A percentile compares a stretch with the other conserved stretches of the same genome.
Evolutionary conservation across 2,329 filamentous ascomycete genomes (phyloP).

Genomic region (Pseudogymnoascus sp.): DNA sequence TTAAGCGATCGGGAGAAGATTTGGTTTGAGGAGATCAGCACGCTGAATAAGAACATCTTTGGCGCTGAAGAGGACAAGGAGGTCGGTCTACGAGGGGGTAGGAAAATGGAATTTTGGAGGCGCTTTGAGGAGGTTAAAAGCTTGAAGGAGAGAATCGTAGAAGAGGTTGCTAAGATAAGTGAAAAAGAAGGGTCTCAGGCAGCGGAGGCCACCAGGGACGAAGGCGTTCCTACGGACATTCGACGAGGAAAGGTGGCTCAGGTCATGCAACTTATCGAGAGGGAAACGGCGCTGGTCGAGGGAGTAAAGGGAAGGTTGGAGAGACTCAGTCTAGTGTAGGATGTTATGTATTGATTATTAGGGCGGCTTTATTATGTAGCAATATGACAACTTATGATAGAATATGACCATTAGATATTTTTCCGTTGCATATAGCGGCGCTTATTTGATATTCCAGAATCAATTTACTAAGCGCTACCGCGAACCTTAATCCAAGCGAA

Average conservation of each 20-base stretch:
- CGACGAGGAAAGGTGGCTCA: constrained; percentile 54
- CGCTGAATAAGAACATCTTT: constrained; percentile 31
- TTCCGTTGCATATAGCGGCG: not conserved
- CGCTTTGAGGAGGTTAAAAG: constrained; percentile 49
- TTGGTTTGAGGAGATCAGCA: constrained; percentile 48
- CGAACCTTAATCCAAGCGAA: constrained; percentile 8
- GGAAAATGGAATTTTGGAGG: constrained; percentile 42
- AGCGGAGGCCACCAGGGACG: constrained; percentile 11
- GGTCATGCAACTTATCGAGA: constrained; percentile 53
- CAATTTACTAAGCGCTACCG: constrained; percentile 3
- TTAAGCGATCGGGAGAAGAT: constrained; percentile 54
- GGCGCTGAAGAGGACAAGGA: constrained; percentile 14
- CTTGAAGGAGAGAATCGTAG: constrained; percentile 44
- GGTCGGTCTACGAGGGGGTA: not conserved
- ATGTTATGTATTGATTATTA: not conserved
- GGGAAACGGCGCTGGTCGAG: constrained; percentile 60
- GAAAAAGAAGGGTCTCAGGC: constrained; percentile 19
- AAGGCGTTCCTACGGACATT: constrained; percentile 45
- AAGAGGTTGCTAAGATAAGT: constrained; percentile 29
- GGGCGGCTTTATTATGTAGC: constrained; percentile 1
- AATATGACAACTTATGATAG: not conserved
- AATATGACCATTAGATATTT: not conserved
- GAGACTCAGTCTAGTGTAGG: constrained; percentile 34
- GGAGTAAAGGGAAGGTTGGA: constrained; percentile 55
- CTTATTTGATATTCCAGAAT: constrained; percentile 6